phyloP scores from a whole-genome alignment of 1,284 basidiomycete species.

The Marasmius tenuissimus region DNA sequence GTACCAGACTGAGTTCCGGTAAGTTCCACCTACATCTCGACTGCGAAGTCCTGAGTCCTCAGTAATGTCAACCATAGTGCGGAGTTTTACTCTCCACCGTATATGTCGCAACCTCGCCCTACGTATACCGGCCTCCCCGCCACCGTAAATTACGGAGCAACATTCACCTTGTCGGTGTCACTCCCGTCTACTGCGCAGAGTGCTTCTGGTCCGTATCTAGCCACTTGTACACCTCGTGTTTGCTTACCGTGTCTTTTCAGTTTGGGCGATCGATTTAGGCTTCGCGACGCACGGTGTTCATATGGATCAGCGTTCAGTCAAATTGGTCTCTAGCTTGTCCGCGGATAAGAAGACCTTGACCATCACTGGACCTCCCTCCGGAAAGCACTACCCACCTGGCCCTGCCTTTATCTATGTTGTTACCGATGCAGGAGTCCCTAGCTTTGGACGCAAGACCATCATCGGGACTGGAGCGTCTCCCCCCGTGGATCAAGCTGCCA shows the following conservation, averaged over 20 bases:
- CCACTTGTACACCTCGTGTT: neutral
- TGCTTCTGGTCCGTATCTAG: constrained; percentile 10
- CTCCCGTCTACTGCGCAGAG: constrained; percentile 16
- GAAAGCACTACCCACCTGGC: constrained; percentile 49
- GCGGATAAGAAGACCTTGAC: constrained; percentile 31
- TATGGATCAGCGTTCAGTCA: constrained; percentile 48
- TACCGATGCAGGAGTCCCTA: constrained; percentile 36
- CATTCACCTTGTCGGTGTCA: constrained; percentile 14
- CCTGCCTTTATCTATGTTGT: constrained; percentile 57
- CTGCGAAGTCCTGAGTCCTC: constrained; percentile 19
- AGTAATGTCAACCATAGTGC: constrained; percentile 6
- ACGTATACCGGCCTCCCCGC: constrained; percentile 46
- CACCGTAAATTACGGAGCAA: constrained; percentile 23
- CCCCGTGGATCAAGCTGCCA: constrained; percentile 15
- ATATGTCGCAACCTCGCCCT: constrained; percentile 36
- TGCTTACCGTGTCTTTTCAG: constrained; percentile 32
- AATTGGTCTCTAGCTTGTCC: constrained; percentile 31
- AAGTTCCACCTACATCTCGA: neutral
- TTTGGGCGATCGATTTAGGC: constrained; percentile 43
- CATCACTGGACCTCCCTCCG: constrained; percentile 41
- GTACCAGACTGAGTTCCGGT: constrained; percentile 33
- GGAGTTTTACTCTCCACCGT: constrained; percentile 21
- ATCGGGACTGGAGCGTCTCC: constrained; percentile 17
- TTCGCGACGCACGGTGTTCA: constrained; percentile 53
- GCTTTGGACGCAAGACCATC: constrained; percentile 17